phyloP scores from a whole-genome alignment of 2,329 filamentous ascomycete species.

The Paracorniculantispora psalliotae region DNA sequence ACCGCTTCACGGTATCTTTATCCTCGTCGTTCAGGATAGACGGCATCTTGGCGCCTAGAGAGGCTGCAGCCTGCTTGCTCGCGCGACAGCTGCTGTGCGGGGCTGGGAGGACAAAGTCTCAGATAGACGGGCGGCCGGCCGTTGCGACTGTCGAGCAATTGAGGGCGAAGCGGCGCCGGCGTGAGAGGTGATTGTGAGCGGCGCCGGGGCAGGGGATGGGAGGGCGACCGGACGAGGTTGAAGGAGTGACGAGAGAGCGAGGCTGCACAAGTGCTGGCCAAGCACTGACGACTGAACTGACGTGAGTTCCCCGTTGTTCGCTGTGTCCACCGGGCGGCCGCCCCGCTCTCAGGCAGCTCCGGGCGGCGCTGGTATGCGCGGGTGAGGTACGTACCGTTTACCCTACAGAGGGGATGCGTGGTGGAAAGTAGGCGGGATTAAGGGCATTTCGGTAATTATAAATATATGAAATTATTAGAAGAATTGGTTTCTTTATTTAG shows the following conservation, averaged over 20 bases:
- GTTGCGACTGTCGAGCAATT: background rate
- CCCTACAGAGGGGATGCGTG: background rate
- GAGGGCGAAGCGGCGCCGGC: background rate
- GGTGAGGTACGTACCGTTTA: background rate
- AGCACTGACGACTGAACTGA: slow-evolving; percentile 8
- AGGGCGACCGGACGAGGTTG: background rate
- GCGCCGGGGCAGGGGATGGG: background rate
- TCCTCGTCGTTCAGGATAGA: slow-evolving; percentile 82
- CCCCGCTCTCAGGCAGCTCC: background rate
- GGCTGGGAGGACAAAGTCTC: slow-evolving; percentile 3
- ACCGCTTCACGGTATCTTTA: slow-evolving; percentile 93
- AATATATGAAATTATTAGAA: no score
- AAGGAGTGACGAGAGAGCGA: slow-evolving; percentile 7
- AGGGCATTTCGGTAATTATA: no score
- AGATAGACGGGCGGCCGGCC: background rate
- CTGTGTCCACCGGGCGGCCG: background rate
- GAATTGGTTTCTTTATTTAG: no score
- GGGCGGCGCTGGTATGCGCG: background rate
- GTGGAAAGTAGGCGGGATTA: background rate
- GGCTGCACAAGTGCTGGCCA: background rate
- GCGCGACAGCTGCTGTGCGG: slow-evolving; percentile 9
- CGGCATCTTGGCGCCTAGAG: slow-evolving; percentile 42
- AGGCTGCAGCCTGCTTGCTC: slow-evolving; percentile 8
- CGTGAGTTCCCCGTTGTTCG: slow-evolving; percentile 1
- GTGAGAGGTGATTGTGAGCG: background rate